Evolutionary conservation across 768 basidiomycete species (phyloP).

Genomic region (Polyporus arcularius): DNA sequence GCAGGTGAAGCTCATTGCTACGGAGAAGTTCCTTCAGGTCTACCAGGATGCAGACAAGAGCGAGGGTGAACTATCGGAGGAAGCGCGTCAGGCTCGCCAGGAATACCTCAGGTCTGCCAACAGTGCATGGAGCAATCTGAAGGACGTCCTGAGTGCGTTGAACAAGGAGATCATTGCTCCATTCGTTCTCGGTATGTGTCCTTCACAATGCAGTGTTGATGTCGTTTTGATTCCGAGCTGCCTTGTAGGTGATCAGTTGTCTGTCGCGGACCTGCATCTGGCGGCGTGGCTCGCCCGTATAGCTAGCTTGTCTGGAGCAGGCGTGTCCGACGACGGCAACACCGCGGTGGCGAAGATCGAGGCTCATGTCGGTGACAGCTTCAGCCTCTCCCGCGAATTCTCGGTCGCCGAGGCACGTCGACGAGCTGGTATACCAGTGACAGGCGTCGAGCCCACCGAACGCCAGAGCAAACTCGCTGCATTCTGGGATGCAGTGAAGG

Average conservation of each 20-base stretch:
- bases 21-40: conserved; percentile 46
- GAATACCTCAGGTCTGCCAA: conserved; percentile 54
- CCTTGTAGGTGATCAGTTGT: conserved; percentile 73
- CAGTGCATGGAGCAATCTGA: conserved; percentile 53
- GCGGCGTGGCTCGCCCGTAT: conserved; percentile 73
- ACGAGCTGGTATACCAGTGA: conserved; percentile 28
- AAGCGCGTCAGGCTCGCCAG: conserved; percentile 41
- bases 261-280: conserved; percentile 79
- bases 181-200: conserved; percentile 57
- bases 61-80: conserved; percentile 39
- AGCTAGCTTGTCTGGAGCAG: conserved; percentile 58
- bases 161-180: conserved; percentile 65
- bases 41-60: conserved; percentile 46
- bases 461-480: conserved; percentile 55
- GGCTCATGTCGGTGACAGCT: conserved; percentile 47
- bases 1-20: conserved; percentile 51
- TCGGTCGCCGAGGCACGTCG: conserved; percentile 34
- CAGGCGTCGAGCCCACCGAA: conserved; percentile 30
- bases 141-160: conserved; percentile 46
- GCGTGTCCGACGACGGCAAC: conserved; percentile 50
- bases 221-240: not conserved
- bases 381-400: conserved; percentile 46
- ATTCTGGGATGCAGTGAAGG: conserved; percentile 72
- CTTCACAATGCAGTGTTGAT: not conserved
- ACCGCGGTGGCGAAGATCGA: conserved; percentile 53